Base-by-base conservation (phyloP, 2,329 filamentous ascomycete species). In the Fusarium zealandicum region DNA sequence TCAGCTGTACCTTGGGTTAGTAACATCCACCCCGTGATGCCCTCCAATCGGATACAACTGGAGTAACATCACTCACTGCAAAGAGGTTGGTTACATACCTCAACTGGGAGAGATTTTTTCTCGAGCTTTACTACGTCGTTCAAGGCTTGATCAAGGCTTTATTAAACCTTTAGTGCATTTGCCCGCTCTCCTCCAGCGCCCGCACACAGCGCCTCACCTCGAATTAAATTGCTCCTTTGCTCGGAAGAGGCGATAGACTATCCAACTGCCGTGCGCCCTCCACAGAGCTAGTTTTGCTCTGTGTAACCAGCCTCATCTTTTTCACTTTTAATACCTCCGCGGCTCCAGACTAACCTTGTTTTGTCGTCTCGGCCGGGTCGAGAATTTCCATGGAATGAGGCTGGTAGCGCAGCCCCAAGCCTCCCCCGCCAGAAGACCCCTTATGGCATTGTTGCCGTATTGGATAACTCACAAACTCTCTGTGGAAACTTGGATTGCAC, bases 231-330 rank as follows among this genome's bases (percentile, higher is more conserved):
- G 52, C 16, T 32, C 20, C 13, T 47, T 17, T 28, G 18, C 20
- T 32, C 49, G 41, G 53, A 54, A 55, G 49, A 59, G 44, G 49
- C 54, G 43, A 36, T 37, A 54, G 39, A 32, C 33, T 46, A 10
- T 39, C 14, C 40, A 61, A 61, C 57, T 61, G 53, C 49, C 58
- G 58, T 38, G 30, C 41, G 49, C 54, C 38, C 43, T 49, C 31
- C 14, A 22, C 38, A 14, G 18, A 31, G 33, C 27, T n/a, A 32
- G 31, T 25, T 25, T 27, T 13, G 22, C 44, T 22, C 25, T 57
- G 22, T 39, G 53, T n/a, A 51, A 38, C 32, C 41, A 47, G 44
- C n/a, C 25, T 39, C 18, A 18, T 40, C 40, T 27, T 25, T 22
- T 14, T 31, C 45, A 14, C 10, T 37, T 48, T 8, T 11, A 17